Percentiles rank a stretch among this genome's conserved stretches.
phyloP scores from a whole-genome alignment of 176 grass and related monocot species.

The Sorghum bicolor region Sorghum_bicolor_NCBIv3 NC_012872.2:57724001-57724500 shows the following conservation, averaged over 20 bases:
- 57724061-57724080: background rate
- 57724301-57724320: conserved; percentile 18
- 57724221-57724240: conserved; percentile 19
- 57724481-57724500: conserved; percentile 16
- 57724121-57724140: background rate
- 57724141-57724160: background rate
- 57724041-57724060: background rate
- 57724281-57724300: conserved; percentile 26
- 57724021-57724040: conserved; percentile 4
- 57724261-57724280: conserved; percentile 22
- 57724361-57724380: background rate
- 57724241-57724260: conserved; percentile 25
- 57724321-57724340: conserved; percentile 37
- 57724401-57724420: conserved; percentile 14
- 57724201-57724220: conserved; percentile 11
- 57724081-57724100: background rate
- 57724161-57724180: background rate
- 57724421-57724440: background rate
- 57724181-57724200: background rate
- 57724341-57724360: conserved; percentile 31
- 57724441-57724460: background rate
- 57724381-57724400: background rate
- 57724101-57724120: background rate
- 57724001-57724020: background rate
- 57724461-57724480: conserved; percentile 25